Percentiles rank a stretch among this genome's conserved stretches.
phyloP scores from a whole-genome alignment of 2,329 filamentous ascomycete genomes.

The Claviceps sorghi region DNA sequence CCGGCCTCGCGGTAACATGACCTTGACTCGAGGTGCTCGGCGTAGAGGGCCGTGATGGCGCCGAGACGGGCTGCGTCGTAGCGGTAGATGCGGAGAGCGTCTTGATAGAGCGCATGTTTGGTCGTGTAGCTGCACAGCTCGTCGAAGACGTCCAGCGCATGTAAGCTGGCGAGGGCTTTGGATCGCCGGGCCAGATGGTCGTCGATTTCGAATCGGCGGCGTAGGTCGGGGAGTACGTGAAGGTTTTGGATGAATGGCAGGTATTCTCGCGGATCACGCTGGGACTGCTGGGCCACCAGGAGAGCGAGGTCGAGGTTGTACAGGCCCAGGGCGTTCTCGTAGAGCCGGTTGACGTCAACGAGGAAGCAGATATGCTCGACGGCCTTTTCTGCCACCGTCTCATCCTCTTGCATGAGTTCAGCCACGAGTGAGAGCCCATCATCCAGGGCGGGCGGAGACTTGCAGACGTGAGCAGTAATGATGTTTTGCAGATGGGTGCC shows the following conservation, averaged over 20 bases:
- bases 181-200: slow-evolving; percentile 62
- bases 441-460: slow-evolving; percentile 76
- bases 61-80: slow-evolving; percentile 57
- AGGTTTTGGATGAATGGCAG: slow-evolving; percentile 84
- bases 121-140: slow-evolving; percentile 65
- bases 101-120: slow-evolving; percentile 65
- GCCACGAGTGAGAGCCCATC: slow-evolving; percentile 71
- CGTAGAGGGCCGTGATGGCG: slow-evolving; percentile 63
- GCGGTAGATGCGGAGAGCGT: slow-evolving; percentile 67
- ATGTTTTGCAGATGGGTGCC: slow-evolving; percentile 69
- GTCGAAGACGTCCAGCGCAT: slow-evolving; percentile 57
- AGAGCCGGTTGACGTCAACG: slow-evolving; percentile 81
- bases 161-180: slow-evolving; percentile 68
- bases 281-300: slow-evolving; percentile 85
- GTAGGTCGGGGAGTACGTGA: slow-evolving; percentile 55
- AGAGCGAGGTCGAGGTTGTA: slow-evolving; percentile 86
- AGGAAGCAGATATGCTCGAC: slow-evolving; percentile 97
- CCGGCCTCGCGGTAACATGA: slow-evolving; percentile 78
- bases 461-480: slow-evolving; percentile 90
- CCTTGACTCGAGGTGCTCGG: slow-evolving; percentile 56
- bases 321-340: slow-evolving; percentile 76
- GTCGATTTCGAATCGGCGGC: slow-evolving; percentile 73
- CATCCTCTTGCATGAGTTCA: slow-evolving; percentile 52
- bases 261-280: slow-evolving; percentile 90
- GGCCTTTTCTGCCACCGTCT: slow-evolving; percentile 66